Conservation (phyloP, 2,329 filamentous ascomycete genomes). For the Fusarium palustre region DNA sequence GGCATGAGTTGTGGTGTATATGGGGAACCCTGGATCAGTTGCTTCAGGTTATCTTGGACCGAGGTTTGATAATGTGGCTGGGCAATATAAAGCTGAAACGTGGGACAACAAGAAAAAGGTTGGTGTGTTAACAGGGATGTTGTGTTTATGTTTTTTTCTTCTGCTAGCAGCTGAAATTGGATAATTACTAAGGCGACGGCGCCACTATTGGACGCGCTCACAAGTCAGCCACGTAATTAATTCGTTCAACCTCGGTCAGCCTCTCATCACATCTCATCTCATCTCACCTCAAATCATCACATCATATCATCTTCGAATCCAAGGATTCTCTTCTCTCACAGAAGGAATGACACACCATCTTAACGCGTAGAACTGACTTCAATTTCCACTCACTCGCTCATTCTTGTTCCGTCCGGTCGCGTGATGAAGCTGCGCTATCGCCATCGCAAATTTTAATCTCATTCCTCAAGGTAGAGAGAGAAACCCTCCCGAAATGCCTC, state of each 20-base stretch:
- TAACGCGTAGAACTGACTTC: neutral
- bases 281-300: neutral
- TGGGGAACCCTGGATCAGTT: neutral
- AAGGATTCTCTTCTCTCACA: neutral
- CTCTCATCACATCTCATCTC: neutral
- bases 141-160: neutral
- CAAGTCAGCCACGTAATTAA: neutral
- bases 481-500: constrained; percentile 1
- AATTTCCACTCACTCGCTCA: neutral
- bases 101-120: neutral
- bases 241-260: neutral
- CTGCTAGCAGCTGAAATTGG: neutral
- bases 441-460: neutral
- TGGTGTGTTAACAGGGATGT: neutral
- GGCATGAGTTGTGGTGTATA: neutral
- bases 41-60: neutral
- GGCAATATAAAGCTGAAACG: neutral
- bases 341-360: neutral
- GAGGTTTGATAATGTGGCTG: neutral
- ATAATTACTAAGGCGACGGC: constrained; percentile 1
- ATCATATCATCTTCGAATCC: neutral
- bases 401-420: neutral
- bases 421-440: neutral
- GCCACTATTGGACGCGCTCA: constrained; percentile 1
- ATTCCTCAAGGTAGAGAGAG: neutral